Evolutionary conservation across 768 basidiomycete genomes (phyloP).

Genomic region (Xanthoconium purpureum): DNA sequence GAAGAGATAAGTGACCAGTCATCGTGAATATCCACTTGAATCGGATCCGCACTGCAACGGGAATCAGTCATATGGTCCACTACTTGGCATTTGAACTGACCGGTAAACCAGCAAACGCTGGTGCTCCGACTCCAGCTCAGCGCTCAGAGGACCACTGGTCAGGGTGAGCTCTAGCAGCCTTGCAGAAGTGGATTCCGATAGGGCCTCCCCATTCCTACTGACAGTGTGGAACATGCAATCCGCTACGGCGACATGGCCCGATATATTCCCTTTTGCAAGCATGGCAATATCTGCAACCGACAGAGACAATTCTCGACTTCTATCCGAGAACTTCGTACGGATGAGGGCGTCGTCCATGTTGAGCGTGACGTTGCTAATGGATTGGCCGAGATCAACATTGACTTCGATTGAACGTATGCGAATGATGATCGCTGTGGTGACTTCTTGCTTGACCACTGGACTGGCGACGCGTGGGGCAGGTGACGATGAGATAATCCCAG

Average conservation of each 20-base stretch:
- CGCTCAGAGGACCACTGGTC: slow-evolving; percentile 67
- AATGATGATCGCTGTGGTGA: slow-evolving; percentile 63
- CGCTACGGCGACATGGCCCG: slow-evolving; percentile 64
- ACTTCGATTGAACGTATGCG: slow-evolving; percentile 72
- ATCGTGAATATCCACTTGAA: slow-evolving; percentile 71
- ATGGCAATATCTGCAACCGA: slow-evolving; percentile 54
- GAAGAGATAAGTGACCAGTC: slow-evolving; percentile 68
- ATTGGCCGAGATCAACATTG: slow-evolving; percentile 81
- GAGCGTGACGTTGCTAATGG: slow-evolving; percentile 70
- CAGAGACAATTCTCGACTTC: slow-evolving; percentile 61
- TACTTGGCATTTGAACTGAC: slow-evolving; percentile 38
- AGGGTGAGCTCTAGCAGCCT: slow-evolving; percentile 72
- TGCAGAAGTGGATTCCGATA: slow-evolving; percentile 33
- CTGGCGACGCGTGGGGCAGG: slow-evolving; percentile 11
- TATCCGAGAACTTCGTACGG: slow-evolving; percentile 63
- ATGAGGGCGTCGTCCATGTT: slow-evolving; percentile 62
- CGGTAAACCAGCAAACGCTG: slow-evolving; percentile 72
- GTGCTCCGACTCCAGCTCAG: slow-evolving; percentile 71
- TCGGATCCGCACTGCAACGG: slow-evolving; percentile 64
- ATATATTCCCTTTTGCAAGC: slow-evolving; percentile 63
- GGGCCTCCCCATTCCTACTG: slow-evolving; percentile 49
- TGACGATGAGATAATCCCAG: slow-evolving; percentile 17
- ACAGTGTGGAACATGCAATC: slow-evolving; percentile 75
- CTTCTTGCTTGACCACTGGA: slow-evolving; percentile 35
- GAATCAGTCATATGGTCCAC: not conserved